Conservation (phyloP, 345 rosid species). For the Psidium friedrichsthalianum region DNA sequence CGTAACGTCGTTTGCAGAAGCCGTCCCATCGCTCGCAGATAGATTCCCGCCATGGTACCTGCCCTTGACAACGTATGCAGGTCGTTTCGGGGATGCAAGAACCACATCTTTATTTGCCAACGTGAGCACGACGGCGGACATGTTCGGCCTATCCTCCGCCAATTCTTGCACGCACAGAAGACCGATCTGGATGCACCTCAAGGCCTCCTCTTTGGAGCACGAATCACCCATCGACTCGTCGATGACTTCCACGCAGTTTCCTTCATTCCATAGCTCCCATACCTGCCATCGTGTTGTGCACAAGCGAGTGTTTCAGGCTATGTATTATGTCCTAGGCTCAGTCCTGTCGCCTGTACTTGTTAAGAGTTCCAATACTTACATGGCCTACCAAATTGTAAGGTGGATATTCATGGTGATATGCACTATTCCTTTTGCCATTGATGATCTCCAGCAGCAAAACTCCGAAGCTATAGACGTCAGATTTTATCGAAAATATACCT, state of each 20-base stretch:
- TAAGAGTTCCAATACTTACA: conserved; percentile 25
- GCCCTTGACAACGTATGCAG: conserved; percentile 25
- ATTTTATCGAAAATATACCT: conserved; percentile 50
- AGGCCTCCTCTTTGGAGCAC: conserved; percentile 11
- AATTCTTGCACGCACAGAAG: conserved; percentile 59
- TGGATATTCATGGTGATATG: conserved; percentile 2
- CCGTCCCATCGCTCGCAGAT: conserved; percentile 2
- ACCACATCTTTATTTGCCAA: conserved; percentile 13
- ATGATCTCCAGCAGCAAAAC: conserved; percentile 51
- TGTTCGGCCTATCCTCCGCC: conserved; percentile 32
- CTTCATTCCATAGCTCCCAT: conserved; percentile 45
- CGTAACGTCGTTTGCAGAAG: conserved; percentile 25
- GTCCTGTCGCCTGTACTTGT: not conserved
- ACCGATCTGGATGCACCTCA: conserved; percentile 47
- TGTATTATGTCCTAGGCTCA: not conserved
- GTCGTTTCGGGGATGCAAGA: conserved; percentile 36
- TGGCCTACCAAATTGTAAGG: conserved; percentile 32
- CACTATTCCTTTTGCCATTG: conserved; percentile 28
- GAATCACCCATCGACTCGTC: conserved; percentile 18
- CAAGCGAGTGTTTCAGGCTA: not conserved
- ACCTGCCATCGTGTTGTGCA: conserved; percentile 12
- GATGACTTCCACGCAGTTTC: conserved; percentile 14
- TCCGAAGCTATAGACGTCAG: conserved; percentile 63
- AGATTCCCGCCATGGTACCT: not conserved
- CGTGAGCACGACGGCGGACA: conserved; percentile 42